phyloP scores from a whole-genome alignment of 2,329 filamentous ascomycete genomes.

The Calonectria pseudoreteaudii region DNA sequence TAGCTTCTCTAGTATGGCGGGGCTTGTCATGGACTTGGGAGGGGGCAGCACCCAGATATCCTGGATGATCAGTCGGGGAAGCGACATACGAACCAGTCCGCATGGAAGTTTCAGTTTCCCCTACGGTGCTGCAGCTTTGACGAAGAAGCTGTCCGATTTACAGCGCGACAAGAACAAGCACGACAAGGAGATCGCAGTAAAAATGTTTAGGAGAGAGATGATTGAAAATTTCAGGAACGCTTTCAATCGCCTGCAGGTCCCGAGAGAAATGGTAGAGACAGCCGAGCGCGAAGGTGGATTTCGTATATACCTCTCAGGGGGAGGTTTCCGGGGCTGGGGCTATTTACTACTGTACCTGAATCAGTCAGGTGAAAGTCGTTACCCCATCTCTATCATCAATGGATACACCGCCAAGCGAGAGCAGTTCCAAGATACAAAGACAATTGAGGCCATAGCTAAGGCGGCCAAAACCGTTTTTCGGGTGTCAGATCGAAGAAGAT shows the following conservation, averaged over 20 bases:
- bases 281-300: slow-evolving; percentile 61
- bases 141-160: slow-evolving; percentile 62
- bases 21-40: slow-evolving; percentile 79
- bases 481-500: slow-evolving; percentile 72
- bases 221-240: slow-evolving; percentile 62
- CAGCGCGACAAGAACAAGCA: slow-evolving; percentile 50
- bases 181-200: slow-evolving; percentile 57
- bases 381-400: slow-evolving; percentile 79
- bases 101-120: slow-evolving; percentile 73
- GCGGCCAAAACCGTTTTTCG: slow-evolving; percentile 63
- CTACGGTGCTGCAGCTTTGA: slow-evolving; percentile 77
- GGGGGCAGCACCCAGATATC: slow-evolving; percentile 78
- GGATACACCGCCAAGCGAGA: slow-evolving; percentile 67
- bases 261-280: slow-evolving; percentile 58
- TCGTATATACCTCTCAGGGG: slow-evolving; percentile 75
- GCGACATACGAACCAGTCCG: slow-evolving; percentile 62
- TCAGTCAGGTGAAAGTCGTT: slow-evolving; percentile 68
- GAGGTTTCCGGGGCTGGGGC: slow-evolving; percentile 79
- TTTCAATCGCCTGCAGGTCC: slow-evolving; percentile 64
- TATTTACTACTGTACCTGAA: slow-evolving; percentile 72
- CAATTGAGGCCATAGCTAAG: slow-evolving; percentile 47
- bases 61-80: slow-evolving; percentile 68
- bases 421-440: slow-evolving; percentile 63
- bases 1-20: slow-evolving; percentile 69
- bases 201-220: slow-evolving; percentile 62